phyloP scores from a whole-genome alignment of 108 stramenopile species.

The Stephanodiscus minutulus region DNA sequence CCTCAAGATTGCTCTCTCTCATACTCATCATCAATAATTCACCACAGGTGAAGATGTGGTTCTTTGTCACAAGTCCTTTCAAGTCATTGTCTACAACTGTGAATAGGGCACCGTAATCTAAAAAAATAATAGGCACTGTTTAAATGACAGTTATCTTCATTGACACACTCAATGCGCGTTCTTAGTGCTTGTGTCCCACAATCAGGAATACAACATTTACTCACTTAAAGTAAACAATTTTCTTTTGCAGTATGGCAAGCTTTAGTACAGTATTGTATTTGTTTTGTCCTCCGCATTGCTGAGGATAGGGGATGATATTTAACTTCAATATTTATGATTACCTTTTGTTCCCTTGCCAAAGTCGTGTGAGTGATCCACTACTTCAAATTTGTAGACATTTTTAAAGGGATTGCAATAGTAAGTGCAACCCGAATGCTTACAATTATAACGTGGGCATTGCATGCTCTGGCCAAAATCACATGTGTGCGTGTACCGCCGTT shows the following conservation, averaged over 20 bases:
- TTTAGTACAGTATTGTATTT: constrained; percentile 27
- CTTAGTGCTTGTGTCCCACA: constrained; percentile 21
- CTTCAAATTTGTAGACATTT: no score
- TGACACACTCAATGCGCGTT: background rate
- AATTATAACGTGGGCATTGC: no score
- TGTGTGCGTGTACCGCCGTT: no score
- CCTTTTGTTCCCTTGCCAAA: no score
- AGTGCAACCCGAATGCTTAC: no score
- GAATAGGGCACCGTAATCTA: background rate
- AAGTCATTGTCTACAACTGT: background rate
- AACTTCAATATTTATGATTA: no score
- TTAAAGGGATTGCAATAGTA: no score
- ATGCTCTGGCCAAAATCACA: no score
- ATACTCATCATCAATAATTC: background rate
- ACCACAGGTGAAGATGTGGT: background rate
- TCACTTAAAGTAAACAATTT: constrained; percentile 13
- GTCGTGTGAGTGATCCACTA: no score
- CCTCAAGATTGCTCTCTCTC: background rate
- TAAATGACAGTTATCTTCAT: background rate
- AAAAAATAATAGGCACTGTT: background rate
- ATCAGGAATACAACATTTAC: constrained; percentile 18
- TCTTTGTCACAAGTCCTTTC: background rate
- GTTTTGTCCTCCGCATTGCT: constrained; percentile 27
- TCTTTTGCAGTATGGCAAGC: background rate
- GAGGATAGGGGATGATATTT: constrained; percentile 8